These are phyloP conservation scores for Globisporangium mamillatum DNA, from an alignment of 352 stramenopile species.

Conservation along the genomic window DNA sequence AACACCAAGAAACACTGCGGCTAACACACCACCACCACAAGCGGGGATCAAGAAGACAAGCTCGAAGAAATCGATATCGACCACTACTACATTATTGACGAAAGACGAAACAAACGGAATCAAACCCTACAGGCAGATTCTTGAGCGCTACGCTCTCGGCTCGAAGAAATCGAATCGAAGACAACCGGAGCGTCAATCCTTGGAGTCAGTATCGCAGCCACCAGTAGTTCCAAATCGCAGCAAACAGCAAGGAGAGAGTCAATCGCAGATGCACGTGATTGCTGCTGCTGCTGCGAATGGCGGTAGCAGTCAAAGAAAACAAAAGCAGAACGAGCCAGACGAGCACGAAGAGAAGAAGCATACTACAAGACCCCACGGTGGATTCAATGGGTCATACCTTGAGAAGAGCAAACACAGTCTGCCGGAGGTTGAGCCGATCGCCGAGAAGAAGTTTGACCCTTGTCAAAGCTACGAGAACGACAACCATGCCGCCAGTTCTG, in stretches of 20 bases:
- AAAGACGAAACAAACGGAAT: background rate
- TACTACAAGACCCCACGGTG: background rate
- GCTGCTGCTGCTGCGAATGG: background rate
- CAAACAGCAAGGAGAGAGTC: background rate
- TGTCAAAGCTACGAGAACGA: background rate
- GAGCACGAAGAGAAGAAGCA: background rate
- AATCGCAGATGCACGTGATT: background rate
- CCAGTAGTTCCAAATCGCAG: background rate
- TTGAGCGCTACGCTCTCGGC: constrained; percentile 36
- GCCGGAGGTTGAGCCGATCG: background rate
- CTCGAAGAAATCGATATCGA: constrained; percentile 5
- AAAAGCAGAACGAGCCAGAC: background rate
- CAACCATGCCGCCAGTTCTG: background rate
- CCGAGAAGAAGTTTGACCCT: background rate
- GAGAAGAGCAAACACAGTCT: background rate
- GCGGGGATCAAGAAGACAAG: background rate
- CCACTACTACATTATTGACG: background rate
- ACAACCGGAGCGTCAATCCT: background rate
- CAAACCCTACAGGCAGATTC: constrained; percentile 34
- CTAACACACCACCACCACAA: background rate
- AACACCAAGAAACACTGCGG: background rate
- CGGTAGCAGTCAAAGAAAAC: background rate
- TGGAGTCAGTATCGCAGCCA: background rate
- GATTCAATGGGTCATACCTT: background rate
- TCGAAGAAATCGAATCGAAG: constrained; percentile 20